Evolutionary conservation across 768 basidiomycete species (phyloP).

Genomic region (Rubroboletus pulcherrimus): DNA sequence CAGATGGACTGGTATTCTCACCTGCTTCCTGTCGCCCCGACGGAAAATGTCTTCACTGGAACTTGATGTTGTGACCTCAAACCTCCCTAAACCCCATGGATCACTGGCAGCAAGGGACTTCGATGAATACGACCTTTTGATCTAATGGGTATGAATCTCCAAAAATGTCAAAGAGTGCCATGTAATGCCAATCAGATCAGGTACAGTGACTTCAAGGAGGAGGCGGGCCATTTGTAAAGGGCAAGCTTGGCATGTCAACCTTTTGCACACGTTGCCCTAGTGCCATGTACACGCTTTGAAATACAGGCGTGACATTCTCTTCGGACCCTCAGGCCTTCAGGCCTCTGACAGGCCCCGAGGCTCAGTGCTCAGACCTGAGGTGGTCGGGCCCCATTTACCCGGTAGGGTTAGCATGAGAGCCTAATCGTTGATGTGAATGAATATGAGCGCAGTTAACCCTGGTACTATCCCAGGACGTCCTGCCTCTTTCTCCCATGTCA

Average conservation of each 20-base stretch:
- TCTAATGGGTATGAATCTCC: not conserved
- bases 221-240: not conserved
- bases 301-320: too few relatives aligned
- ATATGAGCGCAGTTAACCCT: not conserved
- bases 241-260: not conserved
- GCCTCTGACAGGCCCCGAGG: not conserved
- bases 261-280: not conserved
- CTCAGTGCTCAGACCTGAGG: too few relatives aligned
- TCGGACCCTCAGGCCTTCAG: not conserved
- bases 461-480: not conserved
- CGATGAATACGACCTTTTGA: not conserved
- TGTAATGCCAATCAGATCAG: too few relatives aligned
- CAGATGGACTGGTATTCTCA: not conserved
- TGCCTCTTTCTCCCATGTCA: constrained; percentile 1
- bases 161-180: not conserved
- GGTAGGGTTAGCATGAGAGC: not conserved
- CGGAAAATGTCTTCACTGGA: not conserved
- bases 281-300: not conserved
- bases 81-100: not conserved
- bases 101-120: not conserved
- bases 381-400: not conserved
- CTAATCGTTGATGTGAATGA: not conserved
- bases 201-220: not conserved
- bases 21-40: not conserved
- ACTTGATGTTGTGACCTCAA: not conserved